Base-by-base conservation (phyloP, 768 basidiomycete genomes). In the Boletus subparvulus region DNA sequence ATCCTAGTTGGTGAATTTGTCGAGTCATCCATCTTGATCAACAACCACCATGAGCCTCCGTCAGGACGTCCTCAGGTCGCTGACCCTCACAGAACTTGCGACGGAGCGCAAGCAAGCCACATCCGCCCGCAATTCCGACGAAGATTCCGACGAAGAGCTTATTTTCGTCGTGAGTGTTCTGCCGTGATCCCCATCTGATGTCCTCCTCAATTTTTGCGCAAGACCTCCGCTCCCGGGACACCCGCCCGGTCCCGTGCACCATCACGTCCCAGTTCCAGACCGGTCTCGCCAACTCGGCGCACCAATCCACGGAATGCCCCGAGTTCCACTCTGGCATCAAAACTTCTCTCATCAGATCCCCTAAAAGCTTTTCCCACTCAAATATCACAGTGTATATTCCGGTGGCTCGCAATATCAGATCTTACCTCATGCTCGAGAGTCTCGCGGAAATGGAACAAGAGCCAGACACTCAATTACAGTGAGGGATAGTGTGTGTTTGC, bases 401-500 rank as follows among this genome's bases (percentile, higher is more conserved):
- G 80, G 1, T 71, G 73, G 50, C 75, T 97, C 7, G 72, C 81
- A 13, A 74, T 88, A 30, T 72, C 73, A 55, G 85, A 92, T 53
- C 80, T 96, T 39, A 87, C 90, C 5, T 79, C 82, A 52, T 94
- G 92, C 65, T 82, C 92, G 24, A 73, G 86, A 35, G 92, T 96
- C 6, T 92, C 84, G 46, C 86, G 82, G 71, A 90, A 92, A 73
- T 97, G 94, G 94, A 82, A 79, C 56, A 85, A 85, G 68, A 94
- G 91, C 60, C 92, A 94, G 74, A 90, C 93, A 0, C 70, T 96
- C 57, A 97, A 97, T 72, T 95, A 96, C 68, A 87, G 94, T 91
- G 58, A 53, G 79, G 68, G 59, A 2, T 19, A 10, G 21, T 5
- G 30, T 16, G 9, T 35, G 10, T 33, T 50, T 12, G 39, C 37